Percentiles rank a stretch among this genome's conserved stretches.
phyloP scores from a whole-genome alignment of 495 filamentous ascomycete species.

The Podospora didyma region DNA sequence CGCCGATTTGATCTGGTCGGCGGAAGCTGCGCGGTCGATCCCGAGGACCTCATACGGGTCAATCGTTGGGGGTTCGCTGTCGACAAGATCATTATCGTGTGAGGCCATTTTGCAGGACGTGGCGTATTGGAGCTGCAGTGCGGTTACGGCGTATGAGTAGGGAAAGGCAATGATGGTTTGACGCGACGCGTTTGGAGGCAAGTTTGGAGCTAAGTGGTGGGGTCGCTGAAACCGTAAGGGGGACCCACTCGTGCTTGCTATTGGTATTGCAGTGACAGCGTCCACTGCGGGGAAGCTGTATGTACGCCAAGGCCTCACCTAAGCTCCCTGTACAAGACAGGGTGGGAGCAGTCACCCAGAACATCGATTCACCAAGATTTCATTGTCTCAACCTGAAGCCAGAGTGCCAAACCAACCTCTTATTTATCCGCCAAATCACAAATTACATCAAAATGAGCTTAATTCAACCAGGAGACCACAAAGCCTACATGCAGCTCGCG shows the following conservation, averaged over 20 bases:
- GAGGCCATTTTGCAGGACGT: conserved; percentile 27
- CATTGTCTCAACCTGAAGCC: not conserved
- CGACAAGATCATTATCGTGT: conserved; percentile 34
- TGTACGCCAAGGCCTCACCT: no score
- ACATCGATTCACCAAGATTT: not conserved
- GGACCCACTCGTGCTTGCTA: no score
- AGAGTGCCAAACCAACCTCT: not conserved
- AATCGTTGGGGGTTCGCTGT: conserved; percentile 44
- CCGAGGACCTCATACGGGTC: conserved; percentile 85
- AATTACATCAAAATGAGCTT: conserved; percentile 6
- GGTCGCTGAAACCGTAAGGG: no score
- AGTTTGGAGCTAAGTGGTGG: no score
- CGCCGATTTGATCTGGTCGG: conserved; percentile 74
- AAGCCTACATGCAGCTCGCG: conserved; percentile 65
- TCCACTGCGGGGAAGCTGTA: no score
- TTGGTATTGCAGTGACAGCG: no score
- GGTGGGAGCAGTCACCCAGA: no score
- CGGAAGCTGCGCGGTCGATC: conserved; percentile 57
- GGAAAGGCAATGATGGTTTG: no score
- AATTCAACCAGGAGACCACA: conserved; percentile 48
- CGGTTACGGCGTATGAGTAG: no score
- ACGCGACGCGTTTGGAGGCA: no score
- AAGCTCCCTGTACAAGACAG: no score
- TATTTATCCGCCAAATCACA: not conserved
- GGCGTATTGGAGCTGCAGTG: not conserved